A percentile compares a stretch with the other conserved stretches of the same genome.
Conservation (phyloP, 1,139 yeast genomes). For the Candida smagusa region DNA sequence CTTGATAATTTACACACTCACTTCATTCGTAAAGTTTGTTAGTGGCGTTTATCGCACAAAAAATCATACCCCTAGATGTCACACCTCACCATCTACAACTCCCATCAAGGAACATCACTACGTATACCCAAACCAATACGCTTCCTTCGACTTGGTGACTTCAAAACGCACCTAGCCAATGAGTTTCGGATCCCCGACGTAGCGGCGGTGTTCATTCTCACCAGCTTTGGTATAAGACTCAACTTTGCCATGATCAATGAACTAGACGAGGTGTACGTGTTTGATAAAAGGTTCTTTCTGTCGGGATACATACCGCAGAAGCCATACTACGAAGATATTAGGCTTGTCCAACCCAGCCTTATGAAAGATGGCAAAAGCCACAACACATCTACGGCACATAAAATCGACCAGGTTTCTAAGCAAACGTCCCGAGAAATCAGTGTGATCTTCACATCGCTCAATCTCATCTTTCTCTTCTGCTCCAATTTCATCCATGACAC, state of each 20-base stretch:
- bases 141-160: conserved; percentile 28
- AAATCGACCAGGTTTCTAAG: neutral
- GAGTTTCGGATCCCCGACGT: conserved; percentile 13
- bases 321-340: neutral
- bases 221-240: conserved; percentile 63
- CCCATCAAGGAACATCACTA: conserved; percentile 37
- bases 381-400: neutral
- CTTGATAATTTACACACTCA: no score
- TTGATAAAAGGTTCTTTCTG: conserved; percentile 53
- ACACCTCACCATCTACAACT: conserved; percentile 33
- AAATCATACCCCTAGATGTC: conserved; percentile 1
- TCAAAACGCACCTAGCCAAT: conserved; percentile 16
- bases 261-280: conserved; percentile 52
- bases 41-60: neutral
- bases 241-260: conserved; percentile 50
- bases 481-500: conserved; percentile 48
- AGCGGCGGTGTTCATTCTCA: conserved; percentile 54
- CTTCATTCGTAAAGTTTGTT: neutral
- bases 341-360: neutral
- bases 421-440: conserved; percentile 20
- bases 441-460: conserved; percentile 49
- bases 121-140: conserved; percentile 43
- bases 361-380: neutral
- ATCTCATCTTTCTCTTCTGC: conserved; percentile 57
- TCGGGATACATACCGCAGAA: conserved; percentile 3